Percentiles rank a stretch among this genome's conserved stretches.
Conservation (phyloP, 2,329 filamentous ascomycete genomes). For the Shiraia sp. region DNA sequence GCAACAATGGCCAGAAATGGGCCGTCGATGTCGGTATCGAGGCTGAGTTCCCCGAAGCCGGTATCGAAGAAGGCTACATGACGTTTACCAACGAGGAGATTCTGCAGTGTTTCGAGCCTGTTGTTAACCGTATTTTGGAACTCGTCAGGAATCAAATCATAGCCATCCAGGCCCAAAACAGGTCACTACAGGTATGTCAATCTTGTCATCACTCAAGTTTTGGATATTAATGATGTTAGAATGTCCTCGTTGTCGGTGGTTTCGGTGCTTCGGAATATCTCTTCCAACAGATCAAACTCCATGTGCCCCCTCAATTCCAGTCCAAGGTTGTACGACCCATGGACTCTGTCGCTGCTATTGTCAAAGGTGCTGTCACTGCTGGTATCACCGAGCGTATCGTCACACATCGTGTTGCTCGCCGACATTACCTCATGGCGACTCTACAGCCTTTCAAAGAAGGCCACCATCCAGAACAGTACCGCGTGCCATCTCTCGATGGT, state of each 20-base stretch:
- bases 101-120: constrained; percentile 96
- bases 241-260: constrained; percentile 94
- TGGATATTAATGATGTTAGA: constrained; percentile 54
- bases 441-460: constrained; percentile 98
- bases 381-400: constrained; percentile 97
- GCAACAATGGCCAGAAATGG: constrained; percentile 99
- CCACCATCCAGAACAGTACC: constrained; percentile 97
- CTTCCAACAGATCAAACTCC: constrained; percentile 98
- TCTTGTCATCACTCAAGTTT: background rate
- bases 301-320: constrained; percentile 97
- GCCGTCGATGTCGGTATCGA: constrained; percentile 98
- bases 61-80: constrained; percentile 99
- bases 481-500: constrained; percentile 92
- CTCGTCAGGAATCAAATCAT: constrained; percentile 98
- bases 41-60: constrained; percentile 94
- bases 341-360: constrained; percentile 98
- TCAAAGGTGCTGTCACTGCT: constrained; percentile 96
- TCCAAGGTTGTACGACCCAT: constrained; percentile 97
- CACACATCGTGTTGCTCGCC: constrained; percentile 93
- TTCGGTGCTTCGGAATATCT: constrained; percentile 98
- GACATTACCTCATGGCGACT: constrained; percentile 99
- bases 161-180: constrained; percentile 96
- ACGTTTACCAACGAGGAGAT: constrained; percentile 99
- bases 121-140: constrained; percentile 95
- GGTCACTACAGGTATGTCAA: constrained; percentile 71